phyloP scores from a whole-genome alignment of 2,329 filamentous ascomycete species.

The Zymoseptoria passerinii region DNA sequence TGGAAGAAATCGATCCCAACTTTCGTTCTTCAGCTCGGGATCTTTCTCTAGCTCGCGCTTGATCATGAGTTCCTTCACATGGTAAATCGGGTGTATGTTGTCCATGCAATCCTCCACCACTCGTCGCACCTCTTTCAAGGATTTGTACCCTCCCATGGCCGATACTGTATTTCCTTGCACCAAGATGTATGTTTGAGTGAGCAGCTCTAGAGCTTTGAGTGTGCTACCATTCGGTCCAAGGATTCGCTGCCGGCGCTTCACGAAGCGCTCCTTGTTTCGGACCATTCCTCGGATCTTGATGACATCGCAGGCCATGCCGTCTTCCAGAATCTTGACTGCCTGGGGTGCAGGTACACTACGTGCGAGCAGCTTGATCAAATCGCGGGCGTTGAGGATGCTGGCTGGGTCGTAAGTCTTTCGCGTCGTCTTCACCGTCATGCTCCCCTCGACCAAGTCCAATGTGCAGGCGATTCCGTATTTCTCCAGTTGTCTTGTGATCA shows the following conservation, averaged over 20 bases:
- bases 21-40: constrained; percentile 75
- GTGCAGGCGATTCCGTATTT: constrained; percentile 84
- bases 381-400: constrained; percentile 84
- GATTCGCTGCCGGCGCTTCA: constrained; percentile 88
- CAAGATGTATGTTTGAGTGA: constrained; percentile 85
- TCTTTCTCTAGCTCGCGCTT: constrained; percentile 87
- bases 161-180: constrained; percentile 95
- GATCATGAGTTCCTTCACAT: constrained; percentile 94
- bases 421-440: constrained; percentile 94
- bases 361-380: constrained; percentile 86
- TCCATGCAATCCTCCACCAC: constrained; percentile 94
- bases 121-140: constrained; percentile 81
- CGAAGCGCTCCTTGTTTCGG: constrained; percentile 87
- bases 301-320: constrained; percentile 84
- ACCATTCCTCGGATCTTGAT: constrained; percentile 92
- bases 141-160: constrained; percentile 86
- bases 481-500: constrained; percentile 78
- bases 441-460: constrained; percentile 88
- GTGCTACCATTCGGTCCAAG: constrained; percentile 86
- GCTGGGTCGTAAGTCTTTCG: constrained; percentile 86
- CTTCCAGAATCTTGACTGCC: constrained; percentile 87
- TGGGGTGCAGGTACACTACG: constrained; percentile 88
- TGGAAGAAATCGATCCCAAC: constrained; percentile 91
- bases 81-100: constrained; percentile 83
- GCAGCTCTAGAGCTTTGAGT: constrained; percentile 83